Evolutionary conservation across 257 asterid genomes (phyloP), one percentile per base, ranked within the genome.

Genomic region (Cinchona pubescens): DNA sequence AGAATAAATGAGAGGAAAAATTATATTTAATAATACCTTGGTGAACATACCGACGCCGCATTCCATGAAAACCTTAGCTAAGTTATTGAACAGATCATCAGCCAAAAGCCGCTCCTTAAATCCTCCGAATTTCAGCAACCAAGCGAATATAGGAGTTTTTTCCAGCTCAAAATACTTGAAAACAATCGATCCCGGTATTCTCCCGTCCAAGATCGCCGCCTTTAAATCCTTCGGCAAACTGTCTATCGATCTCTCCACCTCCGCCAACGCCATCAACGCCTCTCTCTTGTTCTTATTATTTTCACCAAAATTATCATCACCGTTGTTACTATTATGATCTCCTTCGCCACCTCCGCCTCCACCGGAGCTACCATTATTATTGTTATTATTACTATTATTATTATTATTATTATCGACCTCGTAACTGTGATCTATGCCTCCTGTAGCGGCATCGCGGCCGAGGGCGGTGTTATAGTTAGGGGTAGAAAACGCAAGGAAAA

Each of bases 11-110:
- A 76, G 48, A 76, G 49, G 30, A 10, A 10, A 19, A n/a, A 64
- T 2, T 40, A 48, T 42, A 53, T 25, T 27, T 7, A 3, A 27
- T 29, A 45, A 35, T 71, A 94, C 99, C 98, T 94, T 94, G 23
- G 99, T 94, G 84, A 94, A 90, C 53, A 94, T 59, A 12, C 99
- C 99, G 62, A 94, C 98, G 69, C 99, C 97, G 73, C 99, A 94
- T 73, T 92, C 98, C 79, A 94, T 90, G 62, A 83, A 90, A 67
- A 94, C 82, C 83, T 94, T 94, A 27, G 97, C 91, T 80, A 94
- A 80, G 83, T n/a, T n/a, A n/a, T n/a, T n/a, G n/a, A 94, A 94
- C 55, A 94, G 92, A 88, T 94, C 99, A 79, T 94, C 99, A 38
- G 99, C 99, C 88, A 94, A 76, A 77, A 94, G 85, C 82, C 99